Conservation (phyloP, 768 basidiomycete species). For the Mycena chlorophos region DNA sequence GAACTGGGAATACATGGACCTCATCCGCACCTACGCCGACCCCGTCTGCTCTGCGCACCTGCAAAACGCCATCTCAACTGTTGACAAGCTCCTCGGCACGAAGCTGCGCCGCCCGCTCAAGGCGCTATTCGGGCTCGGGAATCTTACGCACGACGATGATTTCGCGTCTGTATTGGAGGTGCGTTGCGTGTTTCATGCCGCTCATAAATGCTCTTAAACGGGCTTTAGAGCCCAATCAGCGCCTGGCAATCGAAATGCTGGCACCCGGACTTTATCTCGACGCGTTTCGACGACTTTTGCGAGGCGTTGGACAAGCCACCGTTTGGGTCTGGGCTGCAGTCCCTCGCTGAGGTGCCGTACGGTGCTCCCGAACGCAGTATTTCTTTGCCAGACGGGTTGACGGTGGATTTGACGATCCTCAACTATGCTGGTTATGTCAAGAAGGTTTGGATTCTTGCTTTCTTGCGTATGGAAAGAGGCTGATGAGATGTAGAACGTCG, state of each 20-base stretch:
- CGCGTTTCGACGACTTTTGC: constrained; percentile 71
- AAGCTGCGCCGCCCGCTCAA: constrained; percentile 58
- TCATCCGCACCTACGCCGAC: constrained; percentile 71
- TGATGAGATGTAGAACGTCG: constrained; percentile 52
- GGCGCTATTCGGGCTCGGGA: constrained; percentile 70
- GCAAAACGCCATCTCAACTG: constrained; percentile 53
- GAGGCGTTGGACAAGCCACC: constrained; percentile 48
- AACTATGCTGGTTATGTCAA: constrained; percentile 82
- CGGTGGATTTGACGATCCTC: constrained; percentile 58
- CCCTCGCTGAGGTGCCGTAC: constrained; percentile 43
- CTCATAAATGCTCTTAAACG: neutral
- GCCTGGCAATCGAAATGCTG: constrained; percentile 86
- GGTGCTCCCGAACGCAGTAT: constrained; percentile 52
- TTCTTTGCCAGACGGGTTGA: constrained; percentile 44
- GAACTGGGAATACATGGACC: constrained; percentile 88
- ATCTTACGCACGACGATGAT: constrained; percentile 71
- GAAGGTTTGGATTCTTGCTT: constrained; percentile 42
- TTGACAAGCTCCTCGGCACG: constrained; percentile 61
- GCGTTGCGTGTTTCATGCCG: constrained; percentile 26
- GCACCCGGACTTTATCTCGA: constrained; percentile 71
- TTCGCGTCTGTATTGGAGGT: constrained; percentile 72
- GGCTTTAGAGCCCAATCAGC: constrained; percentile 55
- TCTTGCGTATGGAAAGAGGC: no score
- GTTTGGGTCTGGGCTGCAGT: constrained; percentile 28
- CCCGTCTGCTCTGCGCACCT: constrained; percentile 60